Evolutionary conservation across 495 filamentous ascomycete genomes (phyloP).

Genomic region (Xylaria palmicola): DNA sequence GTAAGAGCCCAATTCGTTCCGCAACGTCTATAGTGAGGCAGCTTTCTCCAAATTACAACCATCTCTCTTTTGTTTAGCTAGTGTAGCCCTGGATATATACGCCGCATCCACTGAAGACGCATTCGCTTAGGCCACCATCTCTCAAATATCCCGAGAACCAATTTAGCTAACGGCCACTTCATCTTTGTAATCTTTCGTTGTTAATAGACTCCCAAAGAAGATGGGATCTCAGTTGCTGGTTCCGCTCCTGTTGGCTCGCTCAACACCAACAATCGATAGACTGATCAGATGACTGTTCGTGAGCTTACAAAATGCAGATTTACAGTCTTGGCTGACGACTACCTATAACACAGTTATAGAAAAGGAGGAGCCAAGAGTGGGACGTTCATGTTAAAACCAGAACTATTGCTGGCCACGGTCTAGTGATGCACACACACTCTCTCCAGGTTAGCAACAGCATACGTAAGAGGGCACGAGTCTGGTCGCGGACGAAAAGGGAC

Average conservation of each 20-base stretch:
- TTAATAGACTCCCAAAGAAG: no score
- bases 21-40: background rate
- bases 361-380: background rate
- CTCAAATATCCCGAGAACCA: background rate
- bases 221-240: background rate
- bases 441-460: background rate
- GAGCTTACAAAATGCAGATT: background rate
- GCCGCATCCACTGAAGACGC: background rate
- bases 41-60: background rate
- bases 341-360: background rate
- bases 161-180: no score
- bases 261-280: background rate
- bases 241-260: background rate
- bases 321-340: background rate
- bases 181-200: no score
- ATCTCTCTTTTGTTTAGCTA: background rate
- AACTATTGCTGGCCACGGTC: background rate
- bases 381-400: background rate
- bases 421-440: background rate
- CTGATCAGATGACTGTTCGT: background rate
- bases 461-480: background rate
- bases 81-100: background rate
- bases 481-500: background rate
- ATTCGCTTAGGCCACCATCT: background rate
- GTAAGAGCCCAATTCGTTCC: background rate